Evolutionary conservation across 2,329 filamentous ascomycete genomes (phyloP).

Genomic region (Monilinia polystroma): DNA sequence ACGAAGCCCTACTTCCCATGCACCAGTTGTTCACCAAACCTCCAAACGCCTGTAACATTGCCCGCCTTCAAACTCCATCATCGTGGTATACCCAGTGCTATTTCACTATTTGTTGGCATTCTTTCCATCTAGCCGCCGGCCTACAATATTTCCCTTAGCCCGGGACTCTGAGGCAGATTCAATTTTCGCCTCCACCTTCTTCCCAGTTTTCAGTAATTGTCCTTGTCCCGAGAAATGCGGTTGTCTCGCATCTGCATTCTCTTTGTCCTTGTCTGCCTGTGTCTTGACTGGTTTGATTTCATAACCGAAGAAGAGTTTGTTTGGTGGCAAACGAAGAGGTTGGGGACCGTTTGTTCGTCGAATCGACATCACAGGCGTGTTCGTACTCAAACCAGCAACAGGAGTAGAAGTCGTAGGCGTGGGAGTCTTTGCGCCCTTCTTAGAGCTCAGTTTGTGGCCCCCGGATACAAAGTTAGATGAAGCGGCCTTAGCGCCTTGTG

Average conservation of each 20-base stretch:
- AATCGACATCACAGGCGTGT: conserved; percentile 36
- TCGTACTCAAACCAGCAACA: conserved; percentile 54
- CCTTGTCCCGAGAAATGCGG: conserved; percentile 83
- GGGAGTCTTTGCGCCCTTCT: conserved; percentile 74
- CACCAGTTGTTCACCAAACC: neutral
- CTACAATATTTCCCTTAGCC: conserved; percentile 23
- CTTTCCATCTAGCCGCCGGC: conserved; percentile 32
- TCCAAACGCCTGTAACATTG: conserved; percentile 5
- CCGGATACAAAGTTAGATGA: conserved; percentile 77
- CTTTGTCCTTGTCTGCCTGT: conserved; percentile 66
- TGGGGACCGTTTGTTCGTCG: conserved; percentile 74
- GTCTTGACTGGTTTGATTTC: conserved; percentile 86
- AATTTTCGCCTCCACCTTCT: conserved; percentile 50
- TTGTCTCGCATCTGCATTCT: conserved; percentile 62
- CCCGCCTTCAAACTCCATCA: conserved; percentile 9
- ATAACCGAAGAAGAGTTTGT: conserved; percentile 96
- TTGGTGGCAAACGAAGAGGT: conserved; percentile 77
- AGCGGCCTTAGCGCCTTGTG: conserved; percentile 59
- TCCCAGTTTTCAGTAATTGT: conserved; percentile 71
- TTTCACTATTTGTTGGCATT: conserved; percentile 1
- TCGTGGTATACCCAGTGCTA: neutral
- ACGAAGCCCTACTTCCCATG: conserved; percentile 3
- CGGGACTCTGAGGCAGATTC: conserved; percentile 29
- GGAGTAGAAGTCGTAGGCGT: conserved; percentile 75
- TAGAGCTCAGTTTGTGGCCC: conserved; percentile 79